These are phyloP conservation scores for Fusarium paranaense DNA, from an alignment of 2,329 filamentous ascomycete genomes.

Conservation along the genomic window DNA sequence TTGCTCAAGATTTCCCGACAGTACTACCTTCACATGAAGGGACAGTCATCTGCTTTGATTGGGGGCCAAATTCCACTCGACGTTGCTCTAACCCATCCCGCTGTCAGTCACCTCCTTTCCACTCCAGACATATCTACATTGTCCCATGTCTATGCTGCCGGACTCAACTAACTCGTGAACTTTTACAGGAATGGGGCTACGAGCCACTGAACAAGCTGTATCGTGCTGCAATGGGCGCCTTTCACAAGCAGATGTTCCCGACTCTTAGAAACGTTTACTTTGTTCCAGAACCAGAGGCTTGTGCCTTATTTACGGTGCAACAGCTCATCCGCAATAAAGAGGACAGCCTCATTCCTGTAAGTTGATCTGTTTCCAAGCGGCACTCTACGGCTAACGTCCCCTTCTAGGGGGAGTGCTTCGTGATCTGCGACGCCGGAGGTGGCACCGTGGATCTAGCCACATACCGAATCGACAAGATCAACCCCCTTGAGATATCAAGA, in stretches of 20 bases:
- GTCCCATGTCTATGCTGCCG: neutral
- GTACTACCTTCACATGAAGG: constrained; percentile 1
- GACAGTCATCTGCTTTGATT: neutral
- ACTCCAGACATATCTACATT: neutral
- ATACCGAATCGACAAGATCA: constrained; percentile 3
- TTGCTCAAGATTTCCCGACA: neutral
- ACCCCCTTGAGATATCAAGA: neutral
- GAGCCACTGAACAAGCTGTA: neutral
- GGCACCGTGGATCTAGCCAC: constrained; percentile 5
- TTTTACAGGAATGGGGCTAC: neutral
- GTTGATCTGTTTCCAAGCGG: neutral
- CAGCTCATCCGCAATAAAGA: neutral
- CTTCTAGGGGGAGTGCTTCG: neutral
- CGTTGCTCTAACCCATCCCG: neutral
- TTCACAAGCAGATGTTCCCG: neutral
- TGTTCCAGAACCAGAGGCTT: constrained; percentile 4
- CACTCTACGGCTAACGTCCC: neutral
- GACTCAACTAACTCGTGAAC: neutral
- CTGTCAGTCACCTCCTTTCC: neutral
- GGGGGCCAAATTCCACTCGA: constrained; percentile 1
- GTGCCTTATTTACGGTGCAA: constrained; percentile 2
- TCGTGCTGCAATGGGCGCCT: neutral
- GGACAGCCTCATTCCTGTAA: neutral
- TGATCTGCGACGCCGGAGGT: constrained; percentile 2
- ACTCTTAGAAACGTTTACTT: neutral